phyloP scores from a whole-genome alignment of 2,329 filamentous ascomycete genomes.

The Lithohypha guttulata region DNA sequence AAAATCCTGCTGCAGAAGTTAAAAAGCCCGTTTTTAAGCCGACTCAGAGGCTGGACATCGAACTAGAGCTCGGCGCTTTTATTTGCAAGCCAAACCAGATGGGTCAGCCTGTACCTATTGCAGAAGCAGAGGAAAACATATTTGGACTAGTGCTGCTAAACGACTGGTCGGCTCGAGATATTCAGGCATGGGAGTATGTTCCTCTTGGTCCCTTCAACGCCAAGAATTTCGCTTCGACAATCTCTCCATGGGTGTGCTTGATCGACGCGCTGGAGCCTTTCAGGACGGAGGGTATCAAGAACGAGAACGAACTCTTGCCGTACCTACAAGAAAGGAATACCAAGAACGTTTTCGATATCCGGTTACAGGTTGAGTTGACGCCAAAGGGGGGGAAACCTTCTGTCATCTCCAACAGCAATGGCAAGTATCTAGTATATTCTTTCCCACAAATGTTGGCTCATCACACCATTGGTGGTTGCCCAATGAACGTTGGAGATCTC shows the following conservation, averaged over 20 bases:
- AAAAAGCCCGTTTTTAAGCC: conserved; percentile 55
- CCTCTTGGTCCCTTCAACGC: conserved; percentile 53
- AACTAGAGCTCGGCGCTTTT: conserved; percentile 70
- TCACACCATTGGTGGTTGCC: conserved; percentile 65
- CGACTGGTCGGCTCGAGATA: conserved; percentile 75
- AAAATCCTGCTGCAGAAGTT: conserved; percentile 50
- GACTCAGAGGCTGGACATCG: conserved; percentile 61
- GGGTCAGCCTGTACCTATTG: conserved; percentile 53
- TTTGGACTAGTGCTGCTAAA: conserved; percentile 78
- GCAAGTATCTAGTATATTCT: conserved; percentile 64
- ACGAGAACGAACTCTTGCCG: conserved; percentile 45
- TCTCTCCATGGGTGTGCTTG: conserved; percentile 70
- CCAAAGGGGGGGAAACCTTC: conserved; percentile 44
- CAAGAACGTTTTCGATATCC: conserved; percentile 57
- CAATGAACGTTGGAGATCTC: conserved; percentile 62
- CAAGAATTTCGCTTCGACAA: conserved; percentile 63
- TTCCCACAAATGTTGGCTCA: conserved; percentile 77
- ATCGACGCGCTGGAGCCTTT: conserved; percentile 66
- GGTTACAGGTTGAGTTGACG: conserved; percentile 54
- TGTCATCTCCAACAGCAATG: conserved; percentile 50
- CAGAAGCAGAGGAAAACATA: conserved; percentile 56
- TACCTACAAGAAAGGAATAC: conserved; percentile 53
- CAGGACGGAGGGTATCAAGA: conserved; percentile 43
- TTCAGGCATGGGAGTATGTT: conserved; percentile 76
- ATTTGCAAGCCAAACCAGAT: conserved; percentile 54